phyloP scores from a whole-genome alignment of 495 filamentous ascomycete species.

The Penicillium steckii region DNA sequence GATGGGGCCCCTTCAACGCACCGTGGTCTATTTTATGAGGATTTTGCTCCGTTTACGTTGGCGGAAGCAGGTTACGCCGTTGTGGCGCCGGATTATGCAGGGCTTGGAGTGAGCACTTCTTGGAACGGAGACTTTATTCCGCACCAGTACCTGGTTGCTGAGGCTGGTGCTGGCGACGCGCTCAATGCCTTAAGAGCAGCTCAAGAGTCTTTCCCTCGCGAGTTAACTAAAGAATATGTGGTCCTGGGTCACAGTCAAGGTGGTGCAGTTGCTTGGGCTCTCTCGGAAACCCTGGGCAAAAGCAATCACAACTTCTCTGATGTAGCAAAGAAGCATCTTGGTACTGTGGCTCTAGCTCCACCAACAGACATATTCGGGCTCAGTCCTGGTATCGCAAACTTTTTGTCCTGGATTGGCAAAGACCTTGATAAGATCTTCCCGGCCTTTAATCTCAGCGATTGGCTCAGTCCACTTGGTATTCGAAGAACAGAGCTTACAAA shows the following conservation, averaged over 20 bases:
- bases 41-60: conserved; percentile 42
- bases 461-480: conserved; percentile 27
- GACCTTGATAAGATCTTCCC: conserved; percentile 13
- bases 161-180: conserved; percentile 39
- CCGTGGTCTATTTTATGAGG: conserved; percentile 46
- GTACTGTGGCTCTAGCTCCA: conserved; percentile 38
- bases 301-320: conserved; percentile 23
- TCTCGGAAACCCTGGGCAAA: conserved; percentile 31
- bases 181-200: conserved; percentile 44
- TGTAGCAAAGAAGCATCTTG: conserved; percentile 37
- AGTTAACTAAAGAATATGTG: conserved; percentile 36
- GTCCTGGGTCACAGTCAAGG: conserved; percentile 50
- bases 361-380: conserved; percentile 25
- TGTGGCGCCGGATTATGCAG: conserved; percentile 56
- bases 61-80: conserved; percentile 52
- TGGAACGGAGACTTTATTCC: conserved; percentile 32
- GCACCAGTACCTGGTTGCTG: conserved; percentile 40
- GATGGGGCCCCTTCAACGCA: conserved; percentile 45
- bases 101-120: conserved; percentile 45
- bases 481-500: conserved; percentile 28
- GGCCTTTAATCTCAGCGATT: conserved; percentile 22
- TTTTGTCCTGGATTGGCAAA: conserved; percentile 21
- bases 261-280: conserved; percentile 44
- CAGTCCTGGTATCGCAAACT: conserved; percentile 17
- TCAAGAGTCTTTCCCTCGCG: conserved; percentile 33